Evolutionary conservation across 169 alveolate genomes (phyloP), one percentile per base, ranked within the genome.

Genomic region (Plasmodium knowlesi): DNA sequence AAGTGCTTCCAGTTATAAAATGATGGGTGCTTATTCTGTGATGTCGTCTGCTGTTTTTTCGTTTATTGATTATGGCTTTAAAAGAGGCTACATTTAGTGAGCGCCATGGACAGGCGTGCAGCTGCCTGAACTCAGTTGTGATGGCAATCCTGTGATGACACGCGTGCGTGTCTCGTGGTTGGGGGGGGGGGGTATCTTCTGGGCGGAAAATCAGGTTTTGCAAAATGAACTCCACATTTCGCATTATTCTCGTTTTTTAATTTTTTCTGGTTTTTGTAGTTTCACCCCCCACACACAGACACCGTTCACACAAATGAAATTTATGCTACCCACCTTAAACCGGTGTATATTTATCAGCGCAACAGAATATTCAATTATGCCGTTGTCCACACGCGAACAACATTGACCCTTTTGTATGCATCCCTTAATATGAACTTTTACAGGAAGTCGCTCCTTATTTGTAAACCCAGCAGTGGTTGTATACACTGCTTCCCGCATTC

Each of bases 51-150:
- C 94, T 9, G 96, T 85, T 5, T 96, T 96, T 84, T 86, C 97
- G 16, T 96, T 94, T 12, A 96, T 96, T 39, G 97, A 96, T 61
- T 96, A 96, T 88, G 97, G 96, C 34, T 88, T 96, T 76, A 88
- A 96, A 32, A 93, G 94, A 70, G 95, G 95, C 14, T 79, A 79
- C 74, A 25, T 96, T 54, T 92, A 71, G n/a, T 12, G 57, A 9
- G 57, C 57, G n/a, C 14, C 57, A 46, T 46, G 57, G 57, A 46
- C 57, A 46, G 5, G n/a, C n/a, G 57, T 46, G 57, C 57, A 46
- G 57, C 5, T 46, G 5, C n/a, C 5, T 10, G 0, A 12, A 43
- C 8, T 2, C 57, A 10, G n/a, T 12, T 9, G n/a, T 10, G 57
- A 12, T n/a, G 57, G 12, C 8, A 0, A 16, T 4, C 0, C 2